Evolutionary conservation across 148 eudicot genomes (phyloP).

Genomic region (Rhododendron mucronatum): DNA sequence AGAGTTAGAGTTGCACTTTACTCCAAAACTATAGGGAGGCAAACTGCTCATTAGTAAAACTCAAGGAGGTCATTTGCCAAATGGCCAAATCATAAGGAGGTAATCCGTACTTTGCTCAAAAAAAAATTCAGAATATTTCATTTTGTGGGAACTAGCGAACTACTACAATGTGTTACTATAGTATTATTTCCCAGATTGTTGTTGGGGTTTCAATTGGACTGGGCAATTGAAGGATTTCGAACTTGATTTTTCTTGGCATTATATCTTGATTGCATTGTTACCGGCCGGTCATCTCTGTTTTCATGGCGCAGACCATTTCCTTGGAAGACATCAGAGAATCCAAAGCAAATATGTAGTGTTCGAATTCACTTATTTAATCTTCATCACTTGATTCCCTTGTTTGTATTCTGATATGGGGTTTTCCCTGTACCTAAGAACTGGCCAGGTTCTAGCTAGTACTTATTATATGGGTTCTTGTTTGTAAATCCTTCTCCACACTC

Average conservation of each 20-base stretch:
- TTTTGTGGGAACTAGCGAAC: too few species aligned
- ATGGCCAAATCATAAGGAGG: too few species aligned
- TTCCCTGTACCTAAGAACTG: background rate
- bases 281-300: background rate
- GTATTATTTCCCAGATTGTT: too few species aligned
- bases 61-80: too few species aligned
- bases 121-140: too few species aligned
- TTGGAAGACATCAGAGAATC: slow-evolving; percentile 66
- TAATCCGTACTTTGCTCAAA: too few species aligned
- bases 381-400: background rate
- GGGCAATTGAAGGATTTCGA: background rate
- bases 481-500: background rate
- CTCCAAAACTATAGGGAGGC: too few species aligned
- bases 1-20: too few species aligned
- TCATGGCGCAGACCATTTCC: slow-evolving; percentile 43
- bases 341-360: slow-evolving; percentile 52
- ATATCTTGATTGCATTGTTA: background rate
- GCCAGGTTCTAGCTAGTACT: background rate
- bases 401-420: background rate
- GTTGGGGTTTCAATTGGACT: too few species aligned
- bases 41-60: too few species aligned
- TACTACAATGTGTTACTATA: too few species aligned
- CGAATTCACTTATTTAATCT: background rate
- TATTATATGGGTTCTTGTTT: background rate
- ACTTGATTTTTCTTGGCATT: background rate